Base-by-base conservation (phyloP, 2,329 filamentous ascomycete species). In the Xylariaceae sp. region DNA sequence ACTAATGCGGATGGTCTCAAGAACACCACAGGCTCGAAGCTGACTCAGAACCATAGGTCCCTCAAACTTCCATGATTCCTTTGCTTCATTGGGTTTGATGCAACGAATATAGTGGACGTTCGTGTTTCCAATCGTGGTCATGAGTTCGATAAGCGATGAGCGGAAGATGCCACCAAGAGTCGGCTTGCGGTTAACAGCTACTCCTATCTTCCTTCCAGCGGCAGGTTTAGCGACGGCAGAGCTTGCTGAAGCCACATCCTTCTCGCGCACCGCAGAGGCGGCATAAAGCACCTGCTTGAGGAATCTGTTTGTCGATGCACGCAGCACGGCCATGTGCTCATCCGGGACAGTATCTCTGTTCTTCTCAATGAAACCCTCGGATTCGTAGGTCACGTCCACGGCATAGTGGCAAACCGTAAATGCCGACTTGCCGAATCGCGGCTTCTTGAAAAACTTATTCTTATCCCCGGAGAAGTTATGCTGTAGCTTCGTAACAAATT, bases 361-460 rank as follows among this genome's bases (percentile, higher is more conserved):
- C 81, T 99, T 99, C 72, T 99, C 95, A 67, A 99, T 96, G 74
- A 99, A 99, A 46, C 94, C 94, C 65, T 99, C 94, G 1, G 92
- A 97, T 73, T 99, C 94, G 70, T 99, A 99, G 19, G 92, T 97
- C 64, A 99, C 94, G 67, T 99, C 94, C 54, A 99, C 80, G 50
- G 94, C 94, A 73, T 99, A 99, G 74, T 99, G 95, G 72, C 92
- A 97, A 60, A 99, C 91, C 6, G 94, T 97, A 75, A 99, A 99
- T 1, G 94, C 81, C 11, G 91, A 96, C 74, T 97, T 97, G 64
- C 94, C 94, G 66, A 99, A 99, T 54, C 94, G 84, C 5, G 94
- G 94, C 76, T 97, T 99, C 79, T 96, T 97, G 81, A 95, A 99
- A 71, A 96, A 97, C 68, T 89, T 89, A 71, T 94, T 88, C 77